Evolutionary conservation across 108 stramenopile species (phyloP), one percentile per base, ranked within the genome.

Genomic region (Stephanodiscus triporus): DNA sequence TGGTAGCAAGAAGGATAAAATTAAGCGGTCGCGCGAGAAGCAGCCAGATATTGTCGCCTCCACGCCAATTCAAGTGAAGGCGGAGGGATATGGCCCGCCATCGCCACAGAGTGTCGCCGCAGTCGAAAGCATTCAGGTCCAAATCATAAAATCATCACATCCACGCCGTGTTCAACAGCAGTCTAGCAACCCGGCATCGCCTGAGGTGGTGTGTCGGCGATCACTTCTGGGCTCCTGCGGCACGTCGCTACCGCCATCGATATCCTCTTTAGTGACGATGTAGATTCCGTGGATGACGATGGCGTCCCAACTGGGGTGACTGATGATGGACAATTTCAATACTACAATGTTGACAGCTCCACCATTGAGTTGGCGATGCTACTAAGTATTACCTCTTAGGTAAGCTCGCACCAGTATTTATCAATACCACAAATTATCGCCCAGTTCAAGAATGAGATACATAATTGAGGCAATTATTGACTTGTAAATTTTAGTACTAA

Each of bases 251-350:
- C 73, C 73, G n/a, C 64, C 73, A 45, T 53, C 11, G 73, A 74
- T 37, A 53, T 74, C 40, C 73, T 74, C 23, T 74, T 74, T n/a
- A 45, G 65, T 58, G 73, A 74, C 32, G 38, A 70, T 65, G 63
- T 65, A 27, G 63, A 65, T 49, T 65, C 48, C 8, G 63, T 48
- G 2, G 70, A 61, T 8, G 58, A 61, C 16, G 27, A 43, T 23
- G 48, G 40, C 45, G 29, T 30, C n/a, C 56, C 37, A 23, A 53
- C 66, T 34, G 40, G 67, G 67, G 57, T 61, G 43, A 49, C 58
- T 50, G 58, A 71, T 50, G 56, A 43, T 30, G 70, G 70, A 45
- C 27, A 55, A 37, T 24, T 26, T 36, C 56, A 71, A 11, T 20
- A 48, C 54, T 59, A 71, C 27, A 48, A 71, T 16, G 70, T 71